Base-by-base conservation (phyloP, 805 yeast species). In the Torulaspora gathmanii region DNA sequence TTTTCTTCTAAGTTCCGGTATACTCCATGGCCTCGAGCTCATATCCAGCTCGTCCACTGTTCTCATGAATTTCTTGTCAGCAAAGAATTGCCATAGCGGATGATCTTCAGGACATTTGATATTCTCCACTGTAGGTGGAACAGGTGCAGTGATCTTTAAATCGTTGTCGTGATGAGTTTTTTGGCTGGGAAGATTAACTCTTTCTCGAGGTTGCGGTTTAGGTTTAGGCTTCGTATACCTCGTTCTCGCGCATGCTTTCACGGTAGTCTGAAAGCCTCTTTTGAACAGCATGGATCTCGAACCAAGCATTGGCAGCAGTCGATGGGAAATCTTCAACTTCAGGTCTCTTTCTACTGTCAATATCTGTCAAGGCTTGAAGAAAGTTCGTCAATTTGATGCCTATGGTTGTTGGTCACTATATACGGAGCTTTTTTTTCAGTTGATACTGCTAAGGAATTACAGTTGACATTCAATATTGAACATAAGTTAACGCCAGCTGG, bases 51-150 rank as follows among this genome's bases (percentile, higher is more conserved):
- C 86, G 2, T 72, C 77, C 2, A 75, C 66, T 1, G 71, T 62
- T 55, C 97, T 77, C 48, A 85, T 68, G 48, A 81, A 79, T 56
- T 75, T 72, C 46, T 80, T 73, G 31, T 85, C 75, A 39, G 70
- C 63, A 70, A 91, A 93, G 64, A 93, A 93, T 57, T 86, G 90
- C 96, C 96, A 93, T 52, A 93, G 73, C 25, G 98, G 99, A 67
- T 93, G 99, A 63, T 84, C 85, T 4, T 83, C 91, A 11, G 80
- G 75, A 27, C 86, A 85, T 48, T 74, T 74, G 44, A 90, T 73
- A 64, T 86, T 86, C 52, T 75, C 72, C 43, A 77, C 82, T 1
- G 93, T 77, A 12, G 99, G 98, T 11, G 86, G 77, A 53, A 93
- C 83, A 12, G 98, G 98, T 10, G 84, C 77, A 44, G 91, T 77